phyloP scores from a whole-genome alignment of 2,329 filamentous ascomycete genomes.

The Chaetomium olivaceum region DNA sequence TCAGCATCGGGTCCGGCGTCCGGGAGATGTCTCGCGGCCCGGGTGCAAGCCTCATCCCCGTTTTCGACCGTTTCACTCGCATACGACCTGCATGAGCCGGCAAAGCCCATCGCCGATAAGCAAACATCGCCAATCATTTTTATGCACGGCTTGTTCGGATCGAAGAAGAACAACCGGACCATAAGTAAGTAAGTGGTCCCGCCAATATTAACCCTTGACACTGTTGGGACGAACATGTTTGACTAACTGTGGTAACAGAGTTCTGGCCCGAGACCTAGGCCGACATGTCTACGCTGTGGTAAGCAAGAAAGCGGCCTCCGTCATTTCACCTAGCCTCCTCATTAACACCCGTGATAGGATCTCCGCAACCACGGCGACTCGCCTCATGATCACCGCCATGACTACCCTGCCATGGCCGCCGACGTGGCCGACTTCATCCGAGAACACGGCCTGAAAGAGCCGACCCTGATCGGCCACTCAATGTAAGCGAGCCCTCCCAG shows the following conservation, averaged over 20 bases:
- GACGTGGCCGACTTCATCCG: conserved; percentile 80
- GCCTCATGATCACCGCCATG: conserved; percentile 72
- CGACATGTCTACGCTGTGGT: conserved; percentile 81
- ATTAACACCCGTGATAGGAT: conserved; percentile 56
- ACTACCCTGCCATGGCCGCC: conserved; percentile 78
- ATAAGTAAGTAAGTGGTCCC: conserved; percentile 78
- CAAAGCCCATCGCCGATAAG: conserved; percentile 45
- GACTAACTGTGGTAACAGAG: background rate
- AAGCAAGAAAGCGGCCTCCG: conserved; percentile 37
- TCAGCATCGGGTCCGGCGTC: conserved; percentile 5
- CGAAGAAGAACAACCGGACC: conserved; percentile 89
- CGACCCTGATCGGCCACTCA: conserved; percentile 86
- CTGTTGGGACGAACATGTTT: background rate
- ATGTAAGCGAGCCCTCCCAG: conserved; percentile 59
- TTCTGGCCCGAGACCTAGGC: conserved; percentile 74
- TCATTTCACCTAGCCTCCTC: conserved; percentile 12
- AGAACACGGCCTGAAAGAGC: conserved; percentile 66
- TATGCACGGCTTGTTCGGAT: conserved; percentile 91
- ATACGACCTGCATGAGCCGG: conserved; percentile 67
- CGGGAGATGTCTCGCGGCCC: conserved; percentile 14
- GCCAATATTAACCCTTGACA: background rate
- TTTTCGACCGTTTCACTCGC: conserved; percentile 49
- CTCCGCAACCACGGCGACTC: conserved; percentile 92
- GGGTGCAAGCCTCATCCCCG: background rate
- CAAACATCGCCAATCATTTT: conserved; percentile 71